Conservation (phyloP, 2,329 filamentous ascomycete genomes). For the Chaetomium sp. region DNA sequence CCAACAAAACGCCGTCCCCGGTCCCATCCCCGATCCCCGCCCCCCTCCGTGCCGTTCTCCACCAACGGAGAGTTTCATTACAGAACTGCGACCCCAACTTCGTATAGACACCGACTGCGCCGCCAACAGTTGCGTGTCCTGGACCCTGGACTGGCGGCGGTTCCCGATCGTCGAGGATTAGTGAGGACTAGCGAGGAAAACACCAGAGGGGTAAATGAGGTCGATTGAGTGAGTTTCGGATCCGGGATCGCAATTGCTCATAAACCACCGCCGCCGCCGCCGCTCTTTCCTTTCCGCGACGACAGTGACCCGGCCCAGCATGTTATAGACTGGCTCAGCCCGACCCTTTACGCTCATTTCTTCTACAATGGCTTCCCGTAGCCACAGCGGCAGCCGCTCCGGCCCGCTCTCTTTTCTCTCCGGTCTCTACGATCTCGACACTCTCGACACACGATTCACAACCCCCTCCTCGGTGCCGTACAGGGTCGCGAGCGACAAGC, state of each 20-base stretch:
- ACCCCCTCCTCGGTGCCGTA: constrained; percentile 70
- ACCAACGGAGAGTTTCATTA: not conserved
- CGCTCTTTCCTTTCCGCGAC: constrained; percentile 12
- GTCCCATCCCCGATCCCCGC: no score
- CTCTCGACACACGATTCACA: constrained; percentile 55
- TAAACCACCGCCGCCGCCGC: constrained; percentile 1
- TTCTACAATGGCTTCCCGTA: constrained; percentile 20
- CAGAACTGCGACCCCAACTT: not conserved
- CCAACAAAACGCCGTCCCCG: not conserved
- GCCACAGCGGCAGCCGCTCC: constrained; percentile 13
- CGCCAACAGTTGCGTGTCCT: not conserved
- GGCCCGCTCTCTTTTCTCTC: constrained; percentile 51
- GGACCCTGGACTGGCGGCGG: not conserved
- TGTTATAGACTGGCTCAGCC: constrained; percentile 5
- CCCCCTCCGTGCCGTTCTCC: not conserved
- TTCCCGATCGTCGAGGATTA: not conserved
- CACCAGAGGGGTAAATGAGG: not conserved
- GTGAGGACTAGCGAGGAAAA: not conserved
- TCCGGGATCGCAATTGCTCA: not conserved
- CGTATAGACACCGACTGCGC: not conserved
- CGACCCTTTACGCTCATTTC: not conserved
- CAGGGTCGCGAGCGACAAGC: constrained; percentile 52
- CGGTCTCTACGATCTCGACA: constrained; percentile 52
- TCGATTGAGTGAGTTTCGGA: not conserved
- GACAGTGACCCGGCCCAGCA: not conserved